These are phyloP conservation scores for Yarrowia galli DNA, from an alignment of 1,139 yeast species.

Conservation along the genomic window DNA sequence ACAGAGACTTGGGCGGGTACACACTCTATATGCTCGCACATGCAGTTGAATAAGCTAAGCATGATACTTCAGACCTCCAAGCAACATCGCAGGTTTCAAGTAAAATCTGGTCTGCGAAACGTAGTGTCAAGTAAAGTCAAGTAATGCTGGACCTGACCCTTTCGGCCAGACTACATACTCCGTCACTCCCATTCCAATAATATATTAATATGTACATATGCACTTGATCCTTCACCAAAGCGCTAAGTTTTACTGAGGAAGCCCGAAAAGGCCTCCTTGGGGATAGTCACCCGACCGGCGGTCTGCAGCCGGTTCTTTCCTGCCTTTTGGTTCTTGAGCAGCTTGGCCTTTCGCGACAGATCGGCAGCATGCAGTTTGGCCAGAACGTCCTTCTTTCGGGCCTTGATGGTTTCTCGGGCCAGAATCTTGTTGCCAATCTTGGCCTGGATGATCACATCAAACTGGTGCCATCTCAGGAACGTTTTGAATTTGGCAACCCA, in stretches of 20 bases:
- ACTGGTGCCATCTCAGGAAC: conserved; percentile 78
- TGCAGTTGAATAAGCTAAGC: no score
- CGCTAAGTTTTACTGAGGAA: conserved; percentile 48
- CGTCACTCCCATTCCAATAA: neutral
- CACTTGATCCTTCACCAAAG: neutral
- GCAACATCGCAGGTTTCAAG: no score
- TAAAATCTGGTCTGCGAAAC: no score
- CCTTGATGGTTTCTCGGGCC: conserved; percentile 93
- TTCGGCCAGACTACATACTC: no score
- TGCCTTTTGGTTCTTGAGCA: conserved; percentile 87
- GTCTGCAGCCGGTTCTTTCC: conserved; percentile 89
- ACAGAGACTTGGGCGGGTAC: no score
- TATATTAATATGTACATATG: conserved; percentile 30
- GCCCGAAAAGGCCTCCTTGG: conserved; percentile 74
- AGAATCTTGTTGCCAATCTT: conserved; percentile 80
- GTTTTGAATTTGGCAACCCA: conserved; percentile 85
- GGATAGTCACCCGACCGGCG: conserved; percentile 76
- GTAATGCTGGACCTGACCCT: no score
- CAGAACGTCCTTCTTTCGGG: conserved; percentile 90
- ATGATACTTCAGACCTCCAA: no score
- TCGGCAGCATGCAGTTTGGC: conserved; percentile 95
- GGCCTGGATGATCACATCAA: conserved; percentile 94
- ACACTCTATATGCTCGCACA: no score
- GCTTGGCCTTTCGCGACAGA: conserved; percentile 85
- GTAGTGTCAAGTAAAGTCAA: no score